Evolutionary conservation across 495 filamentous ascomycete genomes (phyloP).

Genomic region (Penicillium canescens): DNA sequence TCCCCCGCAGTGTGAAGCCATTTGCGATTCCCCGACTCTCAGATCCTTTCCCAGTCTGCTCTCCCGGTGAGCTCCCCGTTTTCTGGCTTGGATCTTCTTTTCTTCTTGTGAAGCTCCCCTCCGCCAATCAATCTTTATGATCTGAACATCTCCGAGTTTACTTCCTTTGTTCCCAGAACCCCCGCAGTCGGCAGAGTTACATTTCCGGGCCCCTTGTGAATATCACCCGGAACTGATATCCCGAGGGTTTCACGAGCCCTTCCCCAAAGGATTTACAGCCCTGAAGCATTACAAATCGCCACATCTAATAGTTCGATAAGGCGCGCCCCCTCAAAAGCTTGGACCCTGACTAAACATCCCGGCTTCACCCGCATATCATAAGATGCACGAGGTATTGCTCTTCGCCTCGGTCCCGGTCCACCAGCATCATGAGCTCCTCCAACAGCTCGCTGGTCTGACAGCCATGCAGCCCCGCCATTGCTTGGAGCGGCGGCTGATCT

Average conservation of each 20-base stretch:
- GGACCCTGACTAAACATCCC: constrained; percentile 29
- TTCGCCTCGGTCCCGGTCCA: constrained; percentile 50
- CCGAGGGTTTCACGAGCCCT: not conserved
- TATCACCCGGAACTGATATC: constrained; percentile 1
- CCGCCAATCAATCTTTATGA: constrained; percentile 11
- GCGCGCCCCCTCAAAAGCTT: constrained; percentile 19
- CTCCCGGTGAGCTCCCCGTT: constrained; percentile 32
- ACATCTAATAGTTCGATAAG: constrained; percentile 19
- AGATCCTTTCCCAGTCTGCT: constrained; percentile 32
- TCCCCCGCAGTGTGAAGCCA: constrained; percentile 20
- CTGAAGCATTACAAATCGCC: constrained; percentile 5
- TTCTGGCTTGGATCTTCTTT: not conserved
- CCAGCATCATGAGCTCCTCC: constrained; percentile 59
- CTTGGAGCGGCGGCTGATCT: constrained; percentile 63
- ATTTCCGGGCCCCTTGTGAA: not conserved
- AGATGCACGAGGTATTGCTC: constrained; percentile 48
- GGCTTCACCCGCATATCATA: constrained; percentile 27
- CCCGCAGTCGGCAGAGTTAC: constrained; percentile 1
- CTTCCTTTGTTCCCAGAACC: not conserved
- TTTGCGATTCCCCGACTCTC: constrained; percentile 10
- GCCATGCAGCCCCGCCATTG: constrained; percentile 64
- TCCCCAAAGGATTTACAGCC: not conserved
- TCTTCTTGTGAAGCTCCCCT: not conserved
- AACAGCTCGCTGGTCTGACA: constrained; percentile 66
- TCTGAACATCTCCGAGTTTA: not conserved